Evolutionary conservation across 2,329 filamentous ascomycete genomes (phyloP), one percentile per base, ranked within the genome.

Genomic region (Calonectria montana): DNA sequence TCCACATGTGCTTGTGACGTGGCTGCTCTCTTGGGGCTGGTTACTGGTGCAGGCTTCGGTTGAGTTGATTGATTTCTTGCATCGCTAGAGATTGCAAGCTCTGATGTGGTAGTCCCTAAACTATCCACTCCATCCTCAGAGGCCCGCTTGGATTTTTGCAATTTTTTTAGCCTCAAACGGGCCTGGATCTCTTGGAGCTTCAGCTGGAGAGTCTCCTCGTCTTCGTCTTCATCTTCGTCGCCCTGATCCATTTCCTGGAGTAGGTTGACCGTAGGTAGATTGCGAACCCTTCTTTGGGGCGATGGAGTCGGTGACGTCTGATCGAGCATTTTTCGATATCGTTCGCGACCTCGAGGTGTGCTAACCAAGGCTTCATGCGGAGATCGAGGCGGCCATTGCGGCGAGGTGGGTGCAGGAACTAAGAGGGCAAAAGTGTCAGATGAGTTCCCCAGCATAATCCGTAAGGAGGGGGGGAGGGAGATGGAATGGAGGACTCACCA

Each of bases 121-220:
- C 41, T 70, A 65, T 73, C 75, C 50, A 71, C 75, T 73, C 69
- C 73, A 43, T 72, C 74, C 57, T 65, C 70, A 35, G 72, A 68
- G 1, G 43, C 57, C 72, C 75, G 79, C 57, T 76, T 78, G 7
- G 71, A 70, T 65, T 77, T 92, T 81, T 97, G 94, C 16, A 98
- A 85, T 80, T 93, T 95, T 83, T 98, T 98, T 75, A 98, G 84
- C 83, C 93, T 97, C 65, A 98, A 85, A 72, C 93, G 92, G 8
- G 96, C 95, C 82, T 98, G 93, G 70, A 99, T 97, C 67, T 94
- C 95, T 75, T 96, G 92, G 6, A 98, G 86, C 81, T 97, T 92
- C 73, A 99, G 86, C 80, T 97, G 91, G 39, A 98, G 85, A 1
- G 92, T 97, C 86, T 98, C 96, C 82, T 98, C 96, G 77, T 97